A percentile compares a stretch with the other conserved stretches of the same genome.
These are phyloP conservation scores for Oryza rufipogon DNA, from an alignment of 176 grass and related monocot genomes.

Conservation along the genomic window DNA sequence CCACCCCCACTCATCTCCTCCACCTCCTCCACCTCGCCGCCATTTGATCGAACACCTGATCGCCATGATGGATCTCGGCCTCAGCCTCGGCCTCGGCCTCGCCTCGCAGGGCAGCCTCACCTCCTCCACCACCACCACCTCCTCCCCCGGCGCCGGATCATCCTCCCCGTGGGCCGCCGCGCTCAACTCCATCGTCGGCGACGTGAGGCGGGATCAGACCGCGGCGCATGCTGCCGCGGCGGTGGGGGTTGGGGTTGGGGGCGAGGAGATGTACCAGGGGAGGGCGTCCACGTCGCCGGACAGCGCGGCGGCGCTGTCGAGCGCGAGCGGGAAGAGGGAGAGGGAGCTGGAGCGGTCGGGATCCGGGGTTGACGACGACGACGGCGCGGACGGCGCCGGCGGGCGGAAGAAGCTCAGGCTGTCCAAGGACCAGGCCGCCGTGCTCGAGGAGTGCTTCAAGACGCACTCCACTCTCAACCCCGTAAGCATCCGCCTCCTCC, in stretches of 20 bases:
- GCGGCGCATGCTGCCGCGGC: neutral
- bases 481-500: constrained; percentile 24
- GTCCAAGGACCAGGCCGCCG: constrained; percentile 87
- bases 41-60: neutral
- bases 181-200: constrained; percentile 43
- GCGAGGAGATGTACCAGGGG: neutral
- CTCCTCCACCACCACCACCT: constrained; percentile 48
- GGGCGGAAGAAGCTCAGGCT: constrained; percentile 86
- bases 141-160: constrained; percentile 23
- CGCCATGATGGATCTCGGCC: constrained; percentile 64
- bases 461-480: constrained; percentile 98
- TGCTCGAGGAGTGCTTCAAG: constrained; percentile 97
- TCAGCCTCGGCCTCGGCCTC: constrained; percentile 59
- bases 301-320: constrained; percentile 62
- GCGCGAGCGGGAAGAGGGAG: constrained; percentile 46
- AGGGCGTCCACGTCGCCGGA: constrained; percentile 72
- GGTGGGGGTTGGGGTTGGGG: neutral
- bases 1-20: constrained; percentile 17
- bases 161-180: constrained; percentile 45
- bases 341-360: constrained; percentile 45
- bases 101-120: constrained; percentile 61
- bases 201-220: constrained; percentile 14
- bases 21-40: neutral
- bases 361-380: constrained; percentile 78
- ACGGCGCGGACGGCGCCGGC: constrained; percentile 59